A percentile compares a stretch with the other conserved stretches of the same genome.
Conservation (phyloP, 192 early-diverging fungal genomes). For the Martensiomyces pterosporus region DNA sequence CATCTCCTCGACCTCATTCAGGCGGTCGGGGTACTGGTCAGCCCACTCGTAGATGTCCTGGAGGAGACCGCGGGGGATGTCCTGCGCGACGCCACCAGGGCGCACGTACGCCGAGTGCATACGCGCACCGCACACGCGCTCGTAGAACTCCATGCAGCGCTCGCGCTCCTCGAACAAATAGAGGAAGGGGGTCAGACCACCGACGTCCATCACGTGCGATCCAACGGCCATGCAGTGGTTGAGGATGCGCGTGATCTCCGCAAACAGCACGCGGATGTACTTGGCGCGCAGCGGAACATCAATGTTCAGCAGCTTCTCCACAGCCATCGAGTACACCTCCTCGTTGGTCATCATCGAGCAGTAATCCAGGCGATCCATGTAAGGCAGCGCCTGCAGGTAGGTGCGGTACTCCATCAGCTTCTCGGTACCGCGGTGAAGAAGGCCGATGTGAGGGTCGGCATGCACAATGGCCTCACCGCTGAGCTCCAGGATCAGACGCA, state of each 20-base stretch:
- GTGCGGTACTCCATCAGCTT: conserved; percentile 99
- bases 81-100: conserved; percentile 90
- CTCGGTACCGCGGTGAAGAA: conserved; percentile 97
- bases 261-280: conserved; percentile 97
- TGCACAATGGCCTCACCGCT: conserved; percentile 87
- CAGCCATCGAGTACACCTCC: conserved; percentile 94
- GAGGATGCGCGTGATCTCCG: conserved; percentile 93
- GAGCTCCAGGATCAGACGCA: conserved; percentile 91
- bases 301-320: conserved; percentile 98
- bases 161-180: conserved; percentile 99
- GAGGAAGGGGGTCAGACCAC: conserved; percentile 96
- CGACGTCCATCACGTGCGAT: conserved; percentile 96
- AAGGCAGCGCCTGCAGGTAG: conserved; percentile 95
- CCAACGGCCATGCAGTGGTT: conserved; percentile 99
- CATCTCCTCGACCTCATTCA: conserved; percentile 95
- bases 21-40: conserved; percentile 77
- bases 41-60: conserved; percentile 97
- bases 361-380: conserved; percentile 98
- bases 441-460: conserved; percentile 95
- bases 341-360: conserved; percentile 99
- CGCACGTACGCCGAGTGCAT: conserved; percentile 97
- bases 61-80: conserved; percentile 88
- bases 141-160: conserved; percentile 99
- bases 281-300: conserved; percentile 90
- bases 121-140: conserved; percentile 96